Conservation (phyloP, 208 protist species). For the Acanthamoeba sp. region DNA sequence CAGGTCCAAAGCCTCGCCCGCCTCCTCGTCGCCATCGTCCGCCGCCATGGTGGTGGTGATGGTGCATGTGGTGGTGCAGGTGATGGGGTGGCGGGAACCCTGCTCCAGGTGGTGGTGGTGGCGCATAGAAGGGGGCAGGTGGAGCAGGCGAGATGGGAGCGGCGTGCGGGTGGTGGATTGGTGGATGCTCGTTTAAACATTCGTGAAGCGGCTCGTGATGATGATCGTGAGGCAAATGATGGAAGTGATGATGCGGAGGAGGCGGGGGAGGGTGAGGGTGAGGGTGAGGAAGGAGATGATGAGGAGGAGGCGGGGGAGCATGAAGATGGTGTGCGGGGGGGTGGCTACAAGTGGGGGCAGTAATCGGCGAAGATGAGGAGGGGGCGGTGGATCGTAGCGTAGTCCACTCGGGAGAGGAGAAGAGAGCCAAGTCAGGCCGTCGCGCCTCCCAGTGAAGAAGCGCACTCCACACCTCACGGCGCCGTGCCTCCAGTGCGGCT, state of each 20-base stretch:
- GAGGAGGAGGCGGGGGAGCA: background rate
- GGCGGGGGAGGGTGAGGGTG: background rate
- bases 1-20: background rate
- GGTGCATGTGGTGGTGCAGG: background rate
- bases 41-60: background rate
- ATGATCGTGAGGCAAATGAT: background rate
- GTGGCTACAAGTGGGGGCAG: background rate
- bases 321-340: background rate
- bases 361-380: background rate
- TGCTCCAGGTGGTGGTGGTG: background rate
- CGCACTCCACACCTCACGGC: background rate
- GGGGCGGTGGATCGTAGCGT: background rate
- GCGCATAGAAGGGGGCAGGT: background rate
- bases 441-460: slow-evolving; percentile 2
- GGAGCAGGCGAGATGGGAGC: background rate
- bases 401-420: slow-evolving; percentile 16
- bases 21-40: background rate
- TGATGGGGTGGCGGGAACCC: background rate
- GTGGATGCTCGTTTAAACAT: background rate
- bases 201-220: background rate
- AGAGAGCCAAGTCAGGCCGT: background rate
- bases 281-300: background rate
- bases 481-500: background rate
- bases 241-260: background rate
- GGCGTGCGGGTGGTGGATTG: background rate